Percentiles rank a stretch among this genome's conserved stretches.
Evolutionary conservation across 805 yeast genomes (phyloP).

Genomic region (Saccharomycopsis selenospora): DNA sequence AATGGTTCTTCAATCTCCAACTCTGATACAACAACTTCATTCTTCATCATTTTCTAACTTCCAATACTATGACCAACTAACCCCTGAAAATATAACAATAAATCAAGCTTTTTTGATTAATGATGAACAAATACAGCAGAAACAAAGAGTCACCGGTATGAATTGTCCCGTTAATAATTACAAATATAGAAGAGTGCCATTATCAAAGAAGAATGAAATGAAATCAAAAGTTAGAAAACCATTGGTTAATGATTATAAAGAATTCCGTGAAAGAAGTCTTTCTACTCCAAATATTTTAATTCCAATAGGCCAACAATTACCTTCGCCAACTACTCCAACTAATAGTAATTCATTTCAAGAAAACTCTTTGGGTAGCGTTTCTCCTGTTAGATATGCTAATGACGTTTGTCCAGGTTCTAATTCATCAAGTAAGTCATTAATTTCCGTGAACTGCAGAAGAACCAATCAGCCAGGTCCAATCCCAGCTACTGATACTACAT

Average conservation of each 20-base stretch:
- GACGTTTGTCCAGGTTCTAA: neutral
- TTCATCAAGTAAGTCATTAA: neutral
- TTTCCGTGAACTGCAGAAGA: constrained; percentile 9
- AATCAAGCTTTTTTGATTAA: too few species aligned
- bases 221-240: neutral
- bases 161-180: neutral
- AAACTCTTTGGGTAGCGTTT: neutral
- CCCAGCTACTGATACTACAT: constrained; percentile 27
- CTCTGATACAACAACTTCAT: neutral
- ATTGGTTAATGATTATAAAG: neutral
- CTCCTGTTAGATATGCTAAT: neutral
- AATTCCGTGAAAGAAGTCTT: constrained; percentile 5
- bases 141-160: too few species aligned
- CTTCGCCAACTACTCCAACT: constrained; percentile 1
- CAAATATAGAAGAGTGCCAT: neutral
- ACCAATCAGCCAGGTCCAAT: constrained; percentile 32
- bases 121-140: constrained; percentile 6
- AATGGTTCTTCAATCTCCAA: neutral
- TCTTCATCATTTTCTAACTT: too few species aligned
- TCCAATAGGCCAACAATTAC: neutral
- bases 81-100: too few species aligned
- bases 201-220: constrained; percentile 1
- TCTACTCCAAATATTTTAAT: constrained; percentile 1
- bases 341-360: neutral
- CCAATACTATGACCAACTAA: too few species aligned